These are phyloP conservation scores for Anisodus tanguticus DNA, from an alignment of 257 asterid genomes.

Conservation along the genomic window DNA sequence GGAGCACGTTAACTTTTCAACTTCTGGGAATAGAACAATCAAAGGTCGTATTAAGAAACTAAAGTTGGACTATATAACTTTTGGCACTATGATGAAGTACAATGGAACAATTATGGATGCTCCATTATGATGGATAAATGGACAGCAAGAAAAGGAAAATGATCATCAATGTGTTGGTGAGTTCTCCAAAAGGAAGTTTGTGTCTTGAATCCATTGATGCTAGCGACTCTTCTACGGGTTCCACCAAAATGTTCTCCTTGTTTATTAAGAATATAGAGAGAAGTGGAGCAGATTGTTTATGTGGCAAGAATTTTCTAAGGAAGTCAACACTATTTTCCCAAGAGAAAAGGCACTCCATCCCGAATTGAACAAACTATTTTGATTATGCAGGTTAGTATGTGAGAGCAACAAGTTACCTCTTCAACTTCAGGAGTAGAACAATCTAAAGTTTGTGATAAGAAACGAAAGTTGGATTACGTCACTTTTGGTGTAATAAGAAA, in stretches of 20 bases:
- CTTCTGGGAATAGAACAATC: not conserved
- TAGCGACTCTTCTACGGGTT: not conserved
- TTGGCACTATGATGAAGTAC: constrained; percentile 9
- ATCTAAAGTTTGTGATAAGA: not conserved
- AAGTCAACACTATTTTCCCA: not conserved
- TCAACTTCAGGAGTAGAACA: not conserved
- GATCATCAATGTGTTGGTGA: not conserved
- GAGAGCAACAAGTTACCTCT: not conserved
- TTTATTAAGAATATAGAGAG: constrained; percentile 10
- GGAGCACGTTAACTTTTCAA: constrained; percentile 12
- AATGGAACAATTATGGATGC: constrained; percentile 5
- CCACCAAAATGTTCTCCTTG: not conserved
- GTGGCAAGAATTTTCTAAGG: constrained; percentile 6
- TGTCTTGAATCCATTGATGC: constrained; percentile 14
- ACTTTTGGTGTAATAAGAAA: constrained; percentile 12
- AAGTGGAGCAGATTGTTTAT: not conserved
- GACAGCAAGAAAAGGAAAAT: not conserved
- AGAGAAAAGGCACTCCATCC: constrained; percentile 12
- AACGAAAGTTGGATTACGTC: not conserved
- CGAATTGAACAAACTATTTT: not conserved
- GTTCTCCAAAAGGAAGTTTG: constrained; percentile 22
- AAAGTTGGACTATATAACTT: not conserved
- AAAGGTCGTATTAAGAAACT: constrained; percentile 10
- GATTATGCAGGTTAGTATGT: not conserved
- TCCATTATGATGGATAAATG: not conserved